Evolutionary conservation across 108 stramenopile genomes (phyloP), one percentile per base, ranked within the genome.

Genomic region (Cyclostephanos invisitatus): DNA sequence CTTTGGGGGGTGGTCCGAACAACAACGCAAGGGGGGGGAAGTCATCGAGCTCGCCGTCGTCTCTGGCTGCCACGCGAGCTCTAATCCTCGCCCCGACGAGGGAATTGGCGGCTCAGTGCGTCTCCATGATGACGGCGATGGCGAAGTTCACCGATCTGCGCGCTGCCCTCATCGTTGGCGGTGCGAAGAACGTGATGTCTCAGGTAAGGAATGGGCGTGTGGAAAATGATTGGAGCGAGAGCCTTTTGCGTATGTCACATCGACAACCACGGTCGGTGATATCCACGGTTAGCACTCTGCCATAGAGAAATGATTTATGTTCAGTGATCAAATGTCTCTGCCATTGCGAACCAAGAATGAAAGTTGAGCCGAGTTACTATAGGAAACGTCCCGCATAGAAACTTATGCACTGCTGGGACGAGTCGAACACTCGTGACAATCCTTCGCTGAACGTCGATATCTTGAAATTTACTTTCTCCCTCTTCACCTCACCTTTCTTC

Each of bases 71-170:
- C 0, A 95, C 89, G 12, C 86, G 92, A 2, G 92, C 90, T 9
- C 70, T 99, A 40, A 72, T 99, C 47, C 65, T 99, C 9, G 85
- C 94, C 9, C 98, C 98, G 8, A 99, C 98, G 12, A 84, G 98
- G 37, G 97, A 99, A 70, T 78, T 99, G 32, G 97, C 97, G 10
- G 95, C 96, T 12, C 97, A 98, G 85, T 96, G 94, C 55, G 74
- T 94, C 35, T 85, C 83, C 50, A 97, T 99, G 96, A 78, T 92
- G 71, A 77, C 72, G 48, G 85, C 89, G 15, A 87, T 98, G 38
- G 83, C 90, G 1, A 91, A 96, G 69, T 95, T 91, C 74, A 96
- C 96, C 15, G 95, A 96, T 54, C 78, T 97, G 10, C 58, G 84
- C 37, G 80, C 85, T 20, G 72, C 89, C 7, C 76, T 97, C 49